Evolutionary conservation across 306 rosid species (phyloP).

Genomic region (Ziziphus jujuba): DNA sequence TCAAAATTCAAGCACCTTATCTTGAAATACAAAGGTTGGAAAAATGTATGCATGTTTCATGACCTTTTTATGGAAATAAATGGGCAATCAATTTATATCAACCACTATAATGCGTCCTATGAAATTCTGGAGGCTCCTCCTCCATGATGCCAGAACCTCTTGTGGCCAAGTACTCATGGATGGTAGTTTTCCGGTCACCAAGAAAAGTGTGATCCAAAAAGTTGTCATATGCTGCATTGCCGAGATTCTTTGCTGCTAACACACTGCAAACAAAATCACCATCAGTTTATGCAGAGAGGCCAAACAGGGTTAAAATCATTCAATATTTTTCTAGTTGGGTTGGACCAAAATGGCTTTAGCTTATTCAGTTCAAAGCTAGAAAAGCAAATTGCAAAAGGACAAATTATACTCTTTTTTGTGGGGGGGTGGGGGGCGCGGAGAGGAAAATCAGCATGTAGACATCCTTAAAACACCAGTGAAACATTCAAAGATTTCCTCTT

Average conservation of each 20-base stretch:
- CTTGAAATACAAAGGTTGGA: too few relatives aligned
- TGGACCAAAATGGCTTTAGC: not conserved
- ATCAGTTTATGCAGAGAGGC: slow-evolving; percentile 17
- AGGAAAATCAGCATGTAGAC: not conserved
- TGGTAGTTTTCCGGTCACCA: slow-evolving; percentile 85
- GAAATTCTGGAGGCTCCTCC: slow-evolving; percentile 92
- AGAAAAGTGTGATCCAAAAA: slow-evolving; percentile 91
- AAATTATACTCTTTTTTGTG: not conserved
- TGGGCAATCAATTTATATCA: slow-evolving; percentile 24
- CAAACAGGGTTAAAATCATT: not conserved
- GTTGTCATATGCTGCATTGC: slow-evolving; percentile 61
- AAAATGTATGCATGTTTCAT: too few relatives aligned
- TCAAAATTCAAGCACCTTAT: too few relatives aligned
- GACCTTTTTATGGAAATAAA: too few relatives aligned
- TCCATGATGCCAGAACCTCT: slow-evolving; percentile 87
- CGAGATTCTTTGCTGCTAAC: slow-evolving; percentile 77
- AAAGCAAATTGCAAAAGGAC: not conserved
- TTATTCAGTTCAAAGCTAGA: not conserved
- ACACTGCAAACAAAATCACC: slow-evolving; percentile 49
- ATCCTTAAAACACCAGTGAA: not conserved
- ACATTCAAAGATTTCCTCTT: not conserved
- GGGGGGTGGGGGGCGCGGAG: not conserved
- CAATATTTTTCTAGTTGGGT: not conserved
- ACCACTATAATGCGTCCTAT: slow-evolving; percentile 82
- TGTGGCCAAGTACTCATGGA: slow-evolving; percentile 66